Evolutionary conservation across 2,329 filamentous ascomycete genomes (phyloP).

Genomic region (Cladosporium sp.): DNA sequence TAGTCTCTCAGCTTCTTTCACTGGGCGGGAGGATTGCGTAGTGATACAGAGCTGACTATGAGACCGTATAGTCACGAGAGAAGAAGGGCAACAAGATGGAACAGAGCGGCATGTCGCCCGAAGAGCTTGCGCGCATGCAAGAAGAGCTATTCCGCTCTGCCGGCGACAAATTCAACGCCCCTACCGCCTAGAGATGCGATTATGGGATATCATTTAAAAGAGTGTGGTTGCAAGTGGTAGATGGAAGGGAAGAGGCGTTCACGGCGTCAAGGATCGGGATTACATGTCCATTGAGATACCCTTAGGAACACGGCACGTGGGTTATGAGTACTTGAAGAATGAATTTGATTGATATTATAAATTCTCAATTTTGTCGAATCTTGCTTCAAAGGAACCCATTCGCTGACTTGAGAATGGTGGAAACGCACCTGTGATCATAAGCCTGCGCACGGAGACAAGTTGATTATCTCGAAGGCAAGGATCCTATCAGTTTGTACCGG

Average conservation of each 20-base stretch:
- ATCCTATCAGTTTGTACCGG: too few species aligned
- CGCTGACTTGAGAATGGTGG: too few species aligned
- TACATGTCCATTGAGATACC: not conserved
- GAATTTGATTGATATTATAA: not conserved
- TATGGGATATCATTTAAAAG: too few species aligned
- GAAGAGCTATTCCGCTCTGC: conserved; percentile 88
- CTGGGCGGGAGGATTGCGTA: not conserved
- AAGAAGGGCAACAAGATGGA: conserved; percentile 98
- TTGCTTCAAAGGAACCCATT: not conserved
- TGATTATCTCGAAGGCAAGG: too few species aligned
- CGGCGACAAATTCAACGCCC: conserved; percentile 65
- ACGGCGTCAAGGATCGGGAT: not conserved
- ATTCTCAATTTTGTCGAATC: too few species aligned
- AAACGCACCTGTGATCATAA: too few species aligned
- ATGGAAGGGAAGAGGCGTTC: too few species aligned
- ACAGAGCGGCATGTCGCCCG: conserved; percentile 86
- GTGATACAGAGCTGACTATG: conserved; percentile 3
- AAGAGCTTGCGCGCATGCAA: conserved; percentile 84
- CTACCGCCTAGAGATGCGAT: conserved; percentile 6
- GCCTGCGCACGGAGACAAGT: too few species aligned
- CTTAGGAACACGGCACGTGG: not conserved
- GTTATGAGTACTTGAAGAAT: not conserved
- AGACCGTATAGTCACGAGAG: conserved; percentile 70
- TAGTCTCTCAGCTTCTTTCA: not conserved
- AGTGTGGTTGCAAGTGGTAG: too few species aligned